Conservation (phyloP, 768 basidiomycete species). For the Clitopilus passeckerianus region DNA sequence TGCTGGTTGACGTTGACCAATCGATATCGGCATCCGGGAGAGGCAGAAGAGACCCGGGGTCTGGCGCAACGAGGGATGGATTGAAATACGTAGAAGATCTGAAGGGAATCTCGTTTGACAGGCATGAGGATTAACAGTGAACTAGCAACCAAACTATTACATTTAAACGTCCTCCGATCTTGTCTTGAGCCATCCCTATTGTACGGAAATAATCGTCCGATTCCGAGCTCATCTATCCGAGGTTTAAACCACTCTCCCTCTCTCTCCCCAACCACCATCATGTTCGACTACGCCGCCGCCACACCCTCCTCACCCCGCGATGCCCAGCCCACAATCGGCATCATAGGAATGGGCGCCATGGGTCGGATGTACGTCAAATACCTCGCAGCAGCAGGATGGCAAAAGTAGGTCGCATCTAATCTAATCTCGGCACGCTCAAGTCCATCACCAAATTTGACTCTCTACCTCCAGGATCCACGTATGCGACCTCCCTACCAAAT, state of each 20-base stretch:
- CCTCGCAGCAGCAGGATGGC: conserved; percentile 81
- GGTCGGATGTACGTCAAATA: conserved; percentile 86
- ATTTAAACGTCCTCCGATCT: no score
- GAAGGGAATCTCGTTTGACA: no score
- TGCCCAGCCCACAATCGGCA: conserved; percentile 73
- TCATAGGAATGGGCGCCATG: conserved; percentile 99
- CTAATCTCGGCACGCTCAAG: background rate
- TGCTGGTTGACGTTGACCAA: no score
- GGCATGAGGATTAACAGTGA: no score
- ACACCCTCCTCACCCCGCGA: conserved; percentile 26
- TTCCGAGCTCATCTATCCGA: background rate
- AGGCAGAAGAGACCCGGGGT: no score
- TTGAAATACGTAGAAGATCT: no score
- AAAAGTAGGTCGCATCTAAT: conserved; percentile 47
- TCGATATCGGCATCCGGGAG: no score
- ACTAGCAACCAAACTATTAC: no score
- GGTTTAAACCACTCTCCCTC: background rate
- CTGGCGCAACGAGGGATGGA: no score
- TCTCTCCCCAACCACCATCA: conserved; percentile 9
- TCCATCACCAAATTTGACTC: background rate
- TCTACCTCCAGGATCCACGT: conserved; percentile 67
- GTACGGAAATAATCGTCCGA: background rate
- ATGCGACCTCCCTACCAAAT: conserved; percentile 78
- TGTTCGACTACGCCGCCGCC: conserved; percentile 23
- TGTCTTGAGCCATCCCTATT: no score